Conservation (phyloP, 228 moss, liverwort and hornwort species). For the Sphagnum fallax region DNA sequence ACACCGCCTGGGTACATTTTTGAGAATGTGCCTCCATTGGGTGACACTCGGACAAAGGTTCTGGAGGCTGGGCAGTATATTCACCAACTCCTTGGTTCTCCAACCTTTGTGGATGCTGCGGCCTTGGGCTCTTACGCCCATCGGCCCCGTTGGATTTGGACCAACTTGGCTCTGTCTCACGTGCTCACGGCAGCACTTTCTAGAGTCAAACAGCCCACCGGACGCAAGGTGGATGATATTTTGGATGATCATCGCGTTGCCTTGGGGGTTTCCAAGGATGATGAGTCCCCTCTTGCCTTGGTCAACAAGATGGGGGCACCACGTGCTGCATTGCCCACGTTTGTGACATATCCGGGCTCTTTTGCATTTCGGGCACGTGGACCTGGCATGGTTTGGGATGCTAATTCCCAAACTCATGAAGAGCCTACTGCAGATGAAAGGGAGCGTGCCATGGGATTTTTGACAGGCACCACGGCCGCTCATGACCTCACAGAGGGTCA, state of each 20-base stretch:
- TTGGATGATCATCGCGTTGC: not conserved
- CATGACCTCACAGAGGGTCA: not conserved
- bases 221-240: slow-evolving; percentile 1
- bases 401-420: not conserved
- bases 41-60: not conserved
- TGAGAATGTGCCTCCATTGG: slow-evolving; percentile 1
- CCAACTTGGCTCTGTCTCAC: not conserved
- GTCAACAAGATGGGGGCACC: not conserved
- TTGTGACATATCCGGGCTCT: not conserved
- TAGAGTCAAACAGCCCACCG: not conserved
- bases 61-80: not conserved
- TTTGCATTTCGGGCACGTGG: not conserved
- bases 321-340: not conserved
- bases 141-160: slow-evolving; percentile 3
- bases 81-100: not conserved
- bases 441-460: too few species aligned
- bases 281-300: not conserved
- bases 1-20: slow-evolving; percentile 2
- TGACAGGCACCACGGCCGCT: not conserved
- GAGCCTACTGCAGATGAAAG: slow-evolving; percentile 2
- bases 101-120: not conserved
- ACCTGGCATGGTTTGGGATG: slow-evolving; percentile 6
- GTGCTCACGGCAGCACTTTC: not conserved
- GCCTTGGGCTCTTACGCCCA: slow-evolving; percentile 2
- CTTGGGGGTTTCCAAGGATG: not conserved